These are phyloP conservation scores for Amanita exitialis DNA, from an alignment of 768 basidiomycete genomes.

Conservation along the genomic window DNA sequence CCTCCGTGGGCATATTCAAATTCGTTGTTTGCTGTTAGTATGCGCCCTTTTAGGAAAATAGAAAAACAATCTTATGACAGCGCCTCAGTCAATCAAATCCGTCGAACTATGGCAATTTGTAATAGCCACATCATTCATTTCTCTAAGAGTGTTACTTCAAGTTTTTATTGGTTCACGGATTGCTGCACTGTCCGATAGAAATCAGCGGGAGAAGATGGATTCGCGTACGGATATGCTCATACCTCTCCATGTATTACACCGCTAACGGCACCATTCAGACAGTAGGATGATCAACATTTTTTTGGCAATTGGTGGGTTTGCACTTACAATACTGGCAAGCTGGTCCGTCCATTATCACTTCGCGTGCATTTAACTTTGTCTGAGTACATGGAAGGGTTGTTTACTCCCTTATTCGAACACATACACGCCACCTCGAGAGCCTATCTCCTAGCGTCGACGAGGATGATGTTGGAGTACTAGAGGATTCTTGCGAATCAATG, in stretches of 20 bases:
- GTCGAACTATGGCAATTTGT: slow-evolving; percentile 71
- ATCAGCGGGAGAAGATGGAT: slow-evolving; percentile 69
- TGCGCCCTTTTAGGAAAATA: not conserved
- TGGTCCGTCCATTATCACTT: slow-evolving; percentile 35
- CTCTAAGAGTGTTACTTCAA: slow-evolving; percentile 64
- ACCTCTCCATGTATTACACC: not conserved
- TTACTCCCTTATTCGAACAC: slow-evolving; percentile 51
- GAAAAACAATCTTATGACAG: not conserved
- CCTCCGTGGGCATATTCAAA: slow-evolving; percentile 89
- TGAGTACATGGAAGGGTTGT: slow-evolving; percentile 37
- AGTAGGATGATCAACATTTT: slow-evolving; percentile 57
- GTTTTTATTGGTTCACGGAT: slow-evolving; percentile 75
- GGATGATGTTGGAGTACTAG: slow-evolving; percentile 48
- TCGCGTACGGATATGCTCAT: slow-evolving; percentile 30
- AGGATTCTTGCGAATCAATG: slow-evolving; percentile 49
- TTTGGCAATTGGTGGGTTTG: slow-evolving; percentile 49
- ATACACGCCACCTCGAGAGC: slow-evolving; percentile 45
- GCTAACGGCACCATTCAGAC: slow-evolving; percentile 22
- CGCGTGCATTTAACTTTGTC: not conserved
- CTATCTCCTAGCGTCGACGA: slow-evolving; percentile 39
- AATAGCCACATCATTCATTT: slow-evolving; percentile 58
- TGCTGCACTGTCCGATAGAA: slow-evolving; percentile 66
- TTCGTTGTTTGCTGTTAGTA: slow-evolving; percentile 61
- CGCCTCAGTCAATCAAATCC: slow-evolving; percentile 53
- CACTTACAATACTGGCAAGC: slow-evolving; percentile 50